These are phyloP conservation scores for Claviceps africana DNA, from an alignment of 2,329 filamentous ascomycete genomes.

Conservation along the genomic window DNA sequence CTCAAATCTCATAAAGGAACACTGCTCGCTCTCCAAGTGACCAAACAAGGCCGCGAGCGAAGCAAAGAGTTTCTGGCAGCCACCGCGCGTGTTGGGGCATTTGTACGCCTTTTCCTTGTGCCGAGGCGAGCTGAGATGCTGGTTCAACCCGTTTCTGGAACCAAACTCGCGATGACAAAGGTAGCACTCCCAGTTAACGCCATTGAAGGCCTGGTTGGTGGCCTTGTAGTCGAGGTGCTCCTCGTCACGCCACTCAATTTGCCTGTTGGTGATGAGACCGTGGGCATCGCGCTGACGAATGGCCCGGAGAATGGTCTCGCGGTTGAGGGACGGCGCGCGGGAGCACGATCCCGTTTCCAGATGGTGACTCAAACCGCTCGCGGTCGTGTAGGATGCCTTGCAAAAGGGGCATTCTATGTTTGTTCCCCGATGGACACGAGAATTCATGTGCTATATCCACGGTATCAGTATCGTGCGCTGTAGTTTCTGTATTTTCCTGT, in stretches of 20 bases:
- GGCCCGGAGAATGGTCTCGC: constrained; percentile 30
- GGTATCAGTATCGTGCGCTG: no score
- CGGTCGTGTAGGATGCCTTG: constrained; percentile 27
- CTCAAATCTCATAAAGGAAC: constrained; percentile 23
- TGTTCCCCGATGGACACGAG: constrained; percentile 30
- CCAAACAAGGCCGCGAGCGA: constrained; percentile 25
- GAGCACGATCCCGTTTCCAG: constrained; percentile 40
- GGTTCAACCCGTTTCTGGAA: constrained; percentile 22
- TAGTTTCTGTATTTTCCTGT: no score
- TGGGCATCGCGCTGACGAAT: constrained; percentile 31
- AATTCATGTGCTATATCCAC: constrained; percentile 38
- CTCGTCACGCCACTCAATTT: constrained; percentile 27
- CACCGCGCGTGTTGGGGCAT: constrained; percentile 18
- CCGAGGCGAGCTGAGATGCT: constrained; percentile 37
- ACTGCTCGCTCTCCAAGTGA: constrained; percentile 31
- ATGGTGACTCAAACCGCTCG: constrained; percentile 39
- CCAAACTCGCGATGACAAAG: constrained; percentile 34
- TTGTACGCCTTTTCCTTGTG: constrained; percentile 25
- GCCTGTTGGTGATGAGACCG: constrained; percentile 35
- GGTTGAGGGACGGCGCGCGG: constrained; percentile 27
- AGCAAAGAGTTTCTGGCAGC: constrained; percentile 24
- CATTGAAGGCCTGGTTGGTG: constrained; percentile 29
- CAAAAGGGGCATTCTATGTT: constrained; percentile 42
- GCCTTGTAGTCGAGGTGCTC: constrained; percentile 20
- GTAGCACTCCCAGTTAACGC: constrained; percentile 12